A percentile compares a stretch with the other conserved stretches of the same genome.
These are phyloP conservation scores for Termitomyces sp. DNA, from an alignment of 768 basidiomycete species.

Conservation along the genomic window DNA sequence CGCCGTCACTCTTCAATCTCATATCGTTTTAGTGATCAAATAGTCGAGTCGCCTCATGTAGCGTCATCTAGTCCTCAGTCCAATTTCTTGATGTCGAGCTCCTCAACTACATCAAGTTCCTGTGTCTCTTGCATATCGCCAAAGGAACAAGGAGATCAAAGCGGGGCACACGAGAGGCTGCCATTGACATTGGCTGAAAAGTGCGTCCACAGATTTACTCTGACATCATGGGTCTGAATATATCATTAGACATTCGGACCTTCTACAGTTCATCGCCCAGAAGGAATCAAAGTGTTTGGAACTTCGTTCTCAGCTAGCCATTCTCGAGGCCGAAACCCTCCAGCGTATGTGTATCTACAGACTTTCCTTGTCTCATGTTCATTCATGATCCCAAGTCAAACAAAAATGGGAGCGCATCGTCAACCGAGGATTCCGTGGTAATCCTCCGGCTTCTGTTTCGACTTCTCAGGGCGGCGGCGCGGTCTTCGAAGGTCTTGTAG, in stretches of 20 bases:
- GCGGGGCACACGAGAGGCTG: conserved; percentile 21
- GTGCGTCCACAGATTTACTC: conserved; percentile 32
- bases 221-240: conserved; percentile 1
- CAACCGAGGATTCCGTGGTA: conserved; percentile 42
- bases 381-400: conserved; percentile 47
- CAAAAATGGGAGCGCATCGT: conserved; percentile 82
- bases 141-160: conserved; percentile 18
- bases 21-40: conserved; percentile 31
- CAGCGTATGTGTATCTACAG: conserved; percentile 37
- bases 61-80: conserved; percentile 9
- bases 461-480: conserved; percentile 24
- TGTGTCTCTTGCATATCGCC: conserved; percentile 10
- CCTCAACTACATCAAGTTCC: not conserved
- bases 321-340: conserved; percentile 67
- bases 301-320: conserved; percentile 64
- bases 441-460: conserved; percentile 10
- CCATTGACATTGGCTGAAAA: conserved; percentile 67
- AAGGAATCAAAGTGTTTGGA: conserved; percentile 84
- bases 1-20: conserved; percentile 52
- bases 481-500: conserved; percentile 56
- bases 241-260: conserved; percentile 62
- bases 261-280: conserved; percentile 81
- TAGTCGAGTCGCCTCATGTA: conserved; percentile 10
- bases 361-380: not conserved
- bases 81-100: not conserved